Base-by-base conservation (phyloP, 352 stramenopile species). In the Saprolegnia parasitica region DNA sequence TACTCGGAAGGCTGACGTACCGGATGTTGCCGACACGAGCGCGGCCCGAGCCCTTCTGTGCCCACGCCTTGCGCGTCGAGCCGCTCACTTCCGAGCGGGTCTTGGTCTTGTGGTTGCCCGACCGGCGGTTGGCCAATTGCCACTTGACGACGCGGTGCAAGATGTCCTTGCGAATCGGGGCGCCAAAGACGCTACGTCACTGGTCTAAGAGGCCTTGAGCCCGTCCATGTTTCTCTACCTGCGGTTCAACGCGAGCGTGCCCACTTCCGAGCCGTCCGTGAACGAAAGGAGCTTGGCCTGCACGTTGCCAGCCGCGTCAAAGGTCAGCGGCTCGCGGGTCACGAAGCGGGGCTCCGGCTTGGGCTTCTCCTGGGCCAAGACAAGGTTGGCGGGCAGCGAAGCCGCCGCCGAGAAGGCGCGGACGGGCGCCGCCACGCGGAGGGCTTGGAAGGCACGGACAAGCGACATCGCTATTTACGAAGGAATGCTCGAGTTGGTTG, bases 21-120 rank as follows among this genome's bases (percentile, higher is more conserved):
- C 71, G 77, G 65, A 93, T 92, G 73, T 93, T 88, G 56, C 87
- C 87, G n/a, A 96, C 87, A 83, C 87, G 87, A 9, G 87, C 87
- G 46, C 84, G 85, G 16, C 87, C 87, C 20, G 79, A 89, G 35
- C 87, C 87, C 88, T 96, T 96, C 71, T 96, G 87, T 79, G 89
- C 89, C 84, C 86, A 94, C 18, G 84, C 81, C 76, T 96, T 96
- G 71, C 86, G 81, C 72, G 86, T 95, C 24, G 87, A 96, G 40
- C 87, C 86, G 77, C 86, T 93, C 13, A 89, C 84, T 78, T 96
- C 87, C 26, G 84, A 86, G 72, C 87, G 87, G 63, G 86, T 90
- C 81, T 96, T 96, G 72, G 85, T 89, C 78, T 94, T 94, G 83
- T 93, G 89, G 73, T 87, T 93, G 68, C 86, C 87, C 46, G 86